Evolutionary conservation across 345 rosid species (phyloP).

Genomic region (Syzygium oleosum): DNA sequence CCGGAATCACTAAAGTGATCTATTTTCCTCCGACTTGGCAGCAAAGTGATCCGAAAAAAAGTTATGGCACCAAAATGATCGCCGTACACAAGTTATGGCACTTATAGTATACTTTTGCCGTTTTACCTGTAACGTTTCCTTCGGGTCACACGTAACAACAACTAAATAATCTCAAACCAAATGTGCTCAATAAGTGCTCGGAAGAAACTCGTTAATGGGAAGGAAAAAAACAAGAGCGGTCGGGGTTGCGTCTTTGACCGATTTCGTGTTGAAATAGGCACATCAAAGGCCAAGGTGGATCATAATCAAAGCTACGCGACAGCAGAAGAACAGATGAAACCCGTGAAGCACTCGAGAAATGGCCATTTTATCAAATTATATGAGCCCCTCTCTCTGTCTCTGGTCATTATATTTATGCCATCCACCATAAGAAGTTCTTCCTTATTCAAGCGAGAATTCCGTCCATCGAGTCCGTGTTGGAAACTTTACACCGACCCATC

Average conservation of each 20-base stretch:
- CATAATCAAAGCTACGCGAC: background rate
- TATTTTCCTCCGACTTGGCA: too few species aligned
- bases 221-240: background rate
- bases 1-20: too few species aligned
- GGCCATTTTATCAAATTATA: background rate
- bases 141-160: too few species aligned
- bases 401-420: background rate
- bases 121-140: background rate
- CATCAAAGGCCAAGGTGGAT: background rate
- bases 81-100: too few species aligned
- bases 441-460: background rate
- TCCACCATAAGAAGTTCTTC: background rate
- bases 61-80: too few species aligned
- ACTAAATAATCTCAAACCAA: background rate
- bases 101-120: too few species aligned
- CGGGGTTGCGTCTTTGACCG: background rate
- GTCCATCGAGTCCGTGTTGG: background rate
- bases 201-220: background rate
- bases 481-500: background rate
- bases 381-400: background rate
- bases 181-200: background rate
- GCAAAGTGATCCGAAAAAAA: too few species aligned
- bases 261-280: background rate
- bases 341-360: background rate
- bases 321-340: background rate